phyloP scores from a whole-genome alignment of 2,329 filamentous ascomycete genomes.

The Penicillium occitanis region DNA sequence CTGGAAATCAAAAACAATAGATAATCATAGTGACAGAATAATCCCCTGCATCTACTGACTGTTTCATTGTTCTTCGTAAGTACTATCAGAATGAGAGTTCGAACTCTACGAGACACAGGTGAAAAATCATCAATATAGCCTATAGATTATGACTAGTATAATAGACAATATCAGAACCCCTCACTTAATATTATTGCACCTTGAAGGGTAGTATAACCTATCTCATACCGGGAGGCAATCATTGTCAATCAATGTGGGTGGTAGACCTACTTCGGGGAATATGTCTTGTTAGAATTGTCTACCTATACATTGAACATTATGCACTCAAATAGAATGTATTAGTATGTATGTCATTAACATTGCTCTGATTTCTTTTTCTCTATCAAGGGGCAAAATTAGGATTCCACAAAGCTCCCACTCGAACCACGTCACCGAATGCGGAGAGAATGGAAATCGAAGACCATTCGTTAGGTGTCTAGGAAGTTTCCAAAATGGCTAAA shows the following conservation, averaged over 20 bases:
- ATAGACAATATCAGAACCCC: neutral
- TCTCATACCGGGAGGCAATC: neutral
- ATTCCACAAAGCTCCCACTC: neutral
- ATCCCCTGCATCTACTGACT: neutral
- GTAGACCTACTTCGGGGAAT: neutral
- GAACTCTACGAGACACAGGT: neutral
- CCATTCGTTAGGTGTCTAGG: neutral
- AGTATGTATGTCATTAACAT: neutral
- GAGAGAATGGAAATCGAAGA: neutral
- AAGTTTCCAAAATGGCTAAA: neutral
- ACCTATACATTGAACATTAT: neutral
- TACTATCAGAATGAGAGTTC: neutral
- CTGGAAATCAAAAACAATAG: neutral
- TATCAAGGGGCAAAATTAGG: neutral
- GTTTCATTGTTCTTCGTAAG: neutral
- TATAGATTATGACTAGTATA: neutral
- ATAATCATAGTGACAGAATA: neutral
- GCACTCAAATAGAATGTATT: neutral
- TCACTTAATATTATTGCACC: neutral
- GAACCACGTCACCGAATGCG: neutral
- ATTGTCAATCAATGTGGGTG: neutral
- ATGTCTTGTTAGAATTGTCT: neutral
- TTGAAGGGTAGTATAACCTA: neutral
- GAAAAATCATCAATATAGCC: neutral
- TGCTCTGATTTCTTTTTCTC: neutral